Evolutionary conservation across 495 filamentous ascomycete species (phyloP), one percentile per base, ranked within the genome.

Genomic region (Bombardia bombarda): DNA sequence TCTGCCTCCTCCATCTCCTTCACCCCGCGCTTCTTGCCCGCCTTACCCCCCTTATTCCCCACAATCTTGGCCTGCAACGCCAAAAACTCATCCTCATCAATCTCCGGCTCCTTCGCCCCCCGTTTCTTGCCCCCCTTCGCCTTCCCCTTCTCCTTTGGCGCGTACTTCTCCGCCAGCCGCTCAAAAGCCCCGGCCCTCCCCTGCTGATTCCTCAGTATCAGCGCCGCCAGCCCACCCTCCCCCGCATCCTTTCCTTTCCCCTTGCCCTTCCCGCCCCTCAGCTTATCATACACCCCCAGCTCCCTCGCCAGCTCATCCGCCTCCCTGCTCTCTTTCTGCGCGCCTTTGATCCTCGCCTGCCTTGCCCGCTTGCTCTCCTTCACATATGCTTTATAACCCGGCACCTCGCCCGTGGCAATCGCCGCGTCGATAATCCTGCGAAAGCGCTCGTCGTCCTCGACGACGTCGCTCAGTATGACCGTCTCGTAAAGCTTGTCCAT

Each of bases 381-480:
- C 4, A 72, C 74, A 58, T 90, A 97, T 16, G 74, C 69, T 18
- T 73, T 65, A 59, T 79, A 89, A 2, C 61, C 62, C 47, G 83
- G 57, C 3, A 88, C 82, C 28, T 83, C 73, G 0, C 74, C 77
- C 4, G 61, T 69, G 32, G 68, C 68, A 55, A 98, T 90, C n/a
- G 84, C 93, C 34, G 77, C 65, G 53, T 94, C 80, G 41, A 98
- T 86, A 22, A 90, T 84, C 4, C 46, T 64, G 7, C 84, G 75
- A 61, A 94, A 95, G 19, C 92, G 74, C 38, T 83, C 81, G 42
- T 97, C 92, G 45, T 97, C 92, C 43, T 90, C 84, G 0, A 89
- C 55, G 7, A 85, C 79, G 57, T 90, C 76, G 47, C 83, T 88
- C 18, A 92, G 71, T 86, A 97, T 90, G 8, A 98, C 82, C 0